Evolutionary conservation across 345 rosid species (phyloP), one percentile per base, ranked within the genome.

Genomic region (Brassica nigra): DNA sequence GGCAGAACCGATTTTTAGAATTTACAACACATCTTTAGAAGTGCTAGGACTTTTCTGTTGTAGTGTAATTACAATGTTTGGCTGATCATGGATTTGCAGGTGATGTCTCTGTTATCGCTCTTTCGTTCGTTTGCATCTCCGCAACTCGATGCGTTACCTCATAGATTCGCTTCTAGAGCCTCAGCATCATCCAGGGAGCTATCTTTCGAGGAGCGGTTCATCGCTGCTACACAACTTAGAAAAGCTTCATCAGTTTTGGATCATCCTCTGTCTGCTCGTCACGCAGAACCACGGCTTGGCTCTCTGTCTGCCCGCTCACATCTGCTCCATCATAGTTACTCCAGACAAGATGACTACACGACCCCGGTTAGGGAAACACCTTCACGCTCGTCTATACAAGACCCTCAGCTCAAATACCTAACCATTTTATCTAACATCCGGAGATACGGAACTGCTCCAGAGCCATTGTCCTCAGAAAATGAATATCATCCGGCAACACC

Each of bases 91-190:
- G 58, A 18, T 74, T 76, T 54, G 82, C 78, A 88, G 92, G 86
- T 88, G 66, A 75, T 62, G 75, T 71, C 64, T 73, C 76, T 85
- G 59, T 54, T 88, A 55, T 81, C 82, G 2, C 62, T 83, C 54
- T 88, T 87, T 74, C 86, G 80, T 23, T 74, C 91, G 57, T 81
- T 87, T 66, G 16, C 71, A 27, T 58, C 74, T 27, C 75, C 85
- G 23, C 70, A 71, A 15, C 81, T 75, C 11, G 75, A 64, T 33
- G 47, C 42, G 36, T 52, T 69, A 61, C 72, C 79, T 78, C 82
- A 78, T n/a, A 65, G 74, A 42, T 70, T 82, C 28, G 68, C 76
- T 75, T 68, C 78, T 16, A 64, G 76, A 71, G 23, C 73, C n/a
- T 15, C 65, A 31, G 72, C 82, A 74, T 55, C 82, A 74, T 62